A percentile compares a stretch with the other conserved stretches of the same genome.
phyloP scores from a whole-genome alignment of 257 asterid species.

The Henckelia pumila region DNA sequence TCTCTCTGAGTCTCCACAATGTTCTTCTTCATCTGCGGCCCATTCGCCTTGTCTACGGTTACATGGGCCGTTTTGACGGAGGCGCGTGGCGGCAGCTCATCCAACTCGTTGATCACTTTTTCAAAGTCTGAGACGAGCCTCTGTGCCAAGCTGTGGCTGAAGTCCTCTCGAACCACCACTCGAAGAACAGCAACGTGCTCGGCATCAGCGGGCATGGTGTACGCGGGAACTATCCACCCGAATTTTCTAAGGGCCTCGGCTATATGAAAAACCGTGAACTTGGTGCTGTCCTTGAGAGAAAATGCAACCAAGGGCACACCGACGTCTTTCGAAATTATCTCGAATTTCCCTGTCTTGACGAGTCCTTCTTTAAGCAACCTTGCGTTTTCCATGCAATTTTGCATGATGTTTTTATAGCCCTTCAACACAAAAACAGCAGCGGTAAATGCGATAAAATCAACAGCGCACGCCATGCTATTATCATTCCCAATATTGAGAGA shows the following conservation, averaged over 20 bases:
- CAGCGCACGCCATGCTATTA: background rate
- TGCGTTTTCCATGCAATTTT: slow-evolving; percentile 21
- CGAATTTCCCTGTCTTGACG: slow-evolving; percentile 45
- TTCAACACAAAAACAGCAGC: background rate
- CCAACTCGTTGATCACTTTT: slow-evolving; percentile 56
- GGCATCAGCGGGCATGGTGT: slow-evolving; percentile 74
- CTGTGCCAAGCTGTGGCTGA: slow-evolving; percentile 56
- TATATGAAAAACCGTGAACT: slow-evolving; percentile 56
- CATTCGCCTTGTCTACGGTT: slow-evolving; percentile 23
- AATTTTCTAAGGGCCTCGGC: slow-evolving; percentile 67
- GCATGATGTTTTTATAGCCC: slow-evolving; percentile 29
- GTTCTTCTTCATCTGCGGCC: slow-evolving; percentile 18
- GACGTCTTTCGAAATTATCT: slow-evolving; percentile 58
- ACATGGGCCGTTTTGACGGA: slow-evolving; percentile 32
- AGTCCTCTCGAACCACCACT: slow-evolving; percentile 66
- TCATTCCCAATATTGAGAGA: background rate
- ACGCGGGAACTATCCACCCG: slow-evolving; percentile 85
- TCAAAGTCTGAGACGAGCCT: slow-evolving; percentile 52
- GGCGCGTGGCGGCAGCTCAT: slow-evolving; percentile 37
- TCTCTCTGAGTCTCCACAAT: slow-evolving; percentile 34
- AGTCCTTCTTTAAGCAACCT: slow-evolving; percentile 26
- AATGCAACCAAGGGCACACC: slow-evolving; percentile 74
- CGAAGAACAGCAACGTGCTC: slow-evolving; percentile 62
- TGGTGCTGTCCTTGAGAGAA: slow-evolving; percentile 61
- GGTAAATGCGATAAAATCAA: background rate